These are phyloP conservation scores for Cetradonia linearis DNA, from an alignment of 495 filamentous ascomycete genomes.

Conservation along the genomic window DNA sequence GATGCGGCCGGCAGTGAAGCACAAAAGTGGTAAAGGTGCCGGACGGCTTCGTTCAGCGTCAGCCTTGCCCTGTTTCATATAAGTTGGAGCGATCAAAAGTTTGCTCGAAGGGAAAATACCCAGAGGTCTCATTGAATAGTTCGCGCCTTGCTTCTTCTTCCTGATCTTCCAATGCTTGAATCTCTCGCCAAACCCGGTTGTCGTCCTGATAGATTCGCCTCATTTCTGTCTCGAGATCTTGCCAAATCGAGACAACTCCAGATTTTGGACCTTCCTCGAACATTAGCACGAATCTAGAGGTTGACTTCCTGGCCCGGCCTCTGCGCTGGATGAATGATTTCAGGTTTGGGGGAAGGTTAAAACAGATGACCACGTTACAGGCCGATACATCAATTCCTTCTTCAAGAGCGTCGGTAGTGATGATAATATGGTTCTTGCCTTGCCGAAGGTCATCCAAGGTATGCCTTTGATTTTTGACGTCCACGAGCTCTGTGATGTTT, in stretches of 20 bases:
- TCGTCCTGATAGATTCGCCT: constrained; percentile 63
- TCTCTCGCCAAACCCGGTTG: constrained; percentile 39
- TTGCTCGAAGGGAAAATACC: constrained; percentile 30
- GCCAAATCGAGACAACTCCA: constrained; percentile 42
- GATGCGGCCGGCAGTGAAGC: constrained; percentile 44
- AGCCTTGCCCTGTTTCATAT: constrained; percentile 54
- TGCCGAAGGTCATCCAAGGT: constrained; percentile 59
- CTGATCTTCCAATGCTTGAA: constrained; percentile 43
- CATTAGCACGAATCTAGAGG: constrained; percentile 65
- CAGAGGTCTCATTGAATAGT: constrained; percentile 44
- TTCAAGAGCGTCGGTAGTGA: constrained; percentile 78
- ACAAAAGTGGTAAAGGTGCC: constrained; percentile 81
- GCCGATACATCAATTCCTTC: constrained; percentile 85
- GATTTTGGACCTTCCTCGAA: constrained; percentile 34
- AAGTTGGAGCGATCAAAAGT: constrained; percentile 18
- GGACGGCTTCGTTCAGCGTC: constrained; percentile 57
- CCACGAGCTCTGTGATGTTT: constrained; percentile 52
- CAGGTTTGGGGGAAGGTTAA: constrained; percentile 61
- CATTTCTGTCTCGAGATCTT: constrained; percentile 61
- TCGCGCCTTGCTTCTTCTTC: constrained; percentile 37
- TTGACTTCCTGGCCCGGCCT: constrained; percentile 63
- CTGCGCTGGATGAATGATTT: constrained; percentile 83
- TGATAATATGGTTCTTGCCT: constrained; percentile 64
- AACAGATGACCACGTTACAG: constrained; percentile 83
- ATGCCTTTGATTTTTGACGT: constrained; percentile 41